These are phyloP conservation scores for Bipolaris cookei DNA, from an alignment of 2,329 filamentous ascomycete species.

Conservation along the genomic window DNA sequence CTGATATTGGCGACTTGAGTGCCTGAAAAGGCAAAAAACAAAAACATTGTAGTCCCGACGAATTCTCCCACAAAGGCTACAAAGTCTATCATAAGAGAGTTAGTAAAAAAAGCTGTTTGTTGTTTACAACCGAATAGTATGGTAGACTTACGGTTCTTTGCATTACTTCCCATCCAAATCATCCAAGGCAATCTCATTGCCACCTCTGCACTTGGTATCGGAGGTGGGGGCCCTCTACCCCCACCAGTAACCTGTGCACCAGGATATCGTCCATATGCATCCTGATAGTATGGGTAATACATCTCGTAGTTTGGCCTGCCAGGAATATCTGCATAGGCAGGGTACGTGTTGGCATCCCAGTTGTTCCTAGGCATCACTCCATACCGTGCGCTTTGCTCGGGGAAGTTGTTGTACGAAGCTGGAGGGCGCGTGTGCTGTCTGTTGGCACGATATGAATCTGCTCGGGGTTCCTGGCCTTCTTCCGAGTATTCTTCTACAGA, in stretches of 20 bases:
- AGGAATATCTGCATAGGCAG: conserved; percentile 28
- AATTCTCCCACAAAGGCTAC: conserved; percentile 57
- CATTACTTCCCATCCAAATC: conserved; percentile 47
- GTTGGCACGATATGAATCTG: conserved; percentile 34
- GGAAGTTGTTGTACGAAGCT: conserved; percentile 30
- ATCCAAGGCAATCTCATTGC: conserved; percentile 44
- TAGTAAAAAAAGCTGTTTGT: conserved; percentile 2
- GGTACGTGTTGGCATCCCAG: conserved; percentile 19
- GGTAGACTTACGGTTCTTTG: conserved; percentile 43
- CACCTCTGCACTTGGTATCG: conserved; percentile 45
- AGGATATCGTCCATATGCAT: conserved; percentile 19
- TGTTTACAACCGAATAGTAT: neutral
- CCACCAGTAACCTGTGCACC: conserved; percentile 15
- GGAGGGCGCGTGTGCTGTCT: conserved; percentile 35
- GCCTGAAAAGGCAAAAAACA: conserved; percentile 54
- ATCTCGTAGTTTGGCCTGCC: conserved; percentile 32
- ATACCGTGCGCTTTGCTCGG: conserved; percentile 20
- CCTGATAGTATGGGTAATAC: conserved; percentile 33
- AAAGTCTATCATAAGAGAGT: conserved; percentile 33
- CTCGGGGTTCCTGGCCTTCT: conserved; percentile 32
- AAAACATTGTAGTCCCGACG: conserved; percentile 54
- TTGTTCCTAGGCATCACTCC: conserved; percentile 22
- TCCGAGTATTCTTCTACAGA: conserved; percentile 41
- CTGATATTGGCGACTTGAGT: conserved; percentile 58
- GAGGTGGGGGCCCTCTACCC: conserved; percentile 32